These are phyloP conservation scores for Penicillium palitans DNA, from an alignment of 2,329 filamentous ascomycete genomes.

Conservation along the genomic window DNA sequence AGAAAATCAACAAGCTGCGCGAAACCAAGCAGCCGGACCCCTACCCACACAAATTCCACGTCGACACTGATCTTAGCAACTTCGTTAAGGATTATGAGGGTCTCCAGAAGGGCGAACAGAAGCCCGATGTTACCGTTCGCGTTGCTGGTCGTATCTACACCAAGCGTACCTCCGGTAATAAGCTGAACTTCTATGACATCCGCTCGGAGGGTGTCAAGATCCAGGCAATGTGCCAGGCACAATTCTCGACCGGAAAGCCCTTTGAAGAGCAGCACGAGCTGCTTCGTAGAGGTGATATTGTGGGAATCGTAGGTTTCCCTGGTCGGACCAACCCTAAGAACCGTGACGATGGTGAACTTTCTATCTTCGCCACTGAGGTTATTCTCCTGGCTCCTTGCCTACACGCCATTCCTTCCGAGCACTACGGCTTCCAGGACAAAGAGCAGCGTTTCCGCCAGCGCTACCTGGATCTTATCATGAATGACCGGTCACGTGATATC, in stretches of 20 bases:
- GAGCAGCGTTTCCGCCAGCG: constrained; percentile 91
- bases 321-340: constrained; percentile 87
- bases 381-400: constrained; percentile 85
- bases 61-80: constrained; percentile 77
- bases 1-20: constrained; percentile 74
- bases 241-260: constrained; percentile 68
- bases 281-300: constrained; percentile 86
- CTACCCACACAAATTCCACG: constrained; percentile 92
- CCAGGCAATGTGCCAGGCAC: constrained; percentile 89
- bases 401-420: constrained; percentile 79
- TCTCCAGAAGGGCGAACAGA: constrained; percentile 84
- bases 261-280: constrained; percentile 90
- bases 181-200: constrained; percentile 90
- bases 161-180: constrained; percentile 76
- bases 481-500: constrained; percentile 78
- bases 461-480: constrained; percentile 96
- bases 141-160: constrained; percentile 87
- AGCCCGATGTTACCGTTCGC: constrained; percentile 71
- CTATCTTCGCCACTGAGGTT: constrained; percentile 86
- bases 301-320: constrained; percentile 82
- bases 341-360: constrained; percentile 84
- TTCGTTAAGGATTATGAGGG: constrained; percentile 73
- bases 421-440: constrained; percentile 93
- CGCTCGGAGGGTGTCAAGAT: constrained; percentile 73
- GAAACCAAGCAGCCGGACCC: constrained; percentile 74